Conservation (phyloP, 2,329 filamentous ascomycete genomes). For the Botrytis aclada region DNA sequence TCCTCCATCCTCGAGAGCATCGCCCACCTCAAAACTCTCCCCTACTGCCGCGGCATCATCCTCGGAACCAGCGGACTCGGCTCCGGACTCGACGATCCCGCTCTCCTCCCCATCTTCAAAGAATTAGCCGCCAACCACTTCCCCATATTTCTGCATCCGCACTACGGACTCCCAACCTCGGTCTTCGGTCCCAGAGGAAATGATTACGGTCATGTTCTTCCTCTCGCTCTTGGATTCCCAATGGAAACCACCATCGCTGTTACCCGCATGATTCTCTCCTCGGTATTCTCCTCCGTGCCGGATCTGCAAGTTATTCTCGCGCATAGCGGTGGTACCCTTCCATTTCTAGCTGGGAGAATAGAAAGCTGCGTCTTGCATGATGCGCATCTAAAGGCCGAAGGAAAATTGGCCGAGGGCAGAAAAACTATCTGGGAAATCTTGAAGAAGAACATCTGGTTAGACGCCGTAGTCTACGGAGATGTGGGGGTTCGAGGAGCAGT, state of each 20-base stretch:
- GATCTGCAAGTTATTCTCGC: slow-evolving; percentile 73
- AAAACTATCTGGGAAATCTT: slow-evolving; percentile 61
- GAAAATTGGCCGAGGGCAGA: slow-evolving; percentile 49
- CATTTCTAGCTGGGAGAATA: slow-evolving; percentile 83
- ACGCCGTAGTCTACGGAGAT: slow-evolving; percentile 80
- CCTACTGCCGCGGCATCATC: slow-evolving; percentile 78
- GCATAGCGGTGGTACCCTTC: slow-evolving; percentile 84
- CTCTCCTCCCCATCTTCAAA: slow-evolving; percentile 67
- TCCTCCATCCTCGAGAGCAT: slow-evolving; percentile 64
- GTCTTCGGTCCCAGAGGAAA: slow-evolving; percentile 72
- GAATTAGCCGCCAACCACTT: slow-evolving; percentile 63
- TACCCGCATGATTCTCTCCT: slow-evolving; percentile 79
- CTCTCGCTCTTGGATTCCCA: slow-evolving; percentile 81
- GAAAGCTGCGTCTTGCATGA: slow-evolving; percentile 87
- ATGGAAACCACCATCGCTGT: slow-evolving; percentile 92
- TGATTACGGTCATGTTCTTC: slow-evolving; percentile 83
- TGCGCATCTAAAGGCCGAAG: slow-evolving; percentile 65
- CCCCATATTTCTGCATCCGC: slow-evolving; percentile 82
- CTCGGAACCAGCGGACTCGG: slow-evolving; percentile 82
- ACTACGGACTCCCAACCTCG: slow-evolving; percentile 79
- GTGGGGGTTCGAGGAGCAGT: slow-evolving; percentile 70
- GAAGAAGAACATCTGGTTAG: slow-evolving; percentile 77
- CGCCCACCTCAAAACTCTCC: slow-evolving; percentile 56
- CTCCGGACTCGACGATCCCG: slow-evolving; percentile 73
- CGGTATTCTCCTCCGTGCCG: slow-evolving; percentile 75